phyloP scores from a whole-genome alignment of 2,329 filamentous ascomycete genomes.

The Aureobasidium sp. region DNA sequence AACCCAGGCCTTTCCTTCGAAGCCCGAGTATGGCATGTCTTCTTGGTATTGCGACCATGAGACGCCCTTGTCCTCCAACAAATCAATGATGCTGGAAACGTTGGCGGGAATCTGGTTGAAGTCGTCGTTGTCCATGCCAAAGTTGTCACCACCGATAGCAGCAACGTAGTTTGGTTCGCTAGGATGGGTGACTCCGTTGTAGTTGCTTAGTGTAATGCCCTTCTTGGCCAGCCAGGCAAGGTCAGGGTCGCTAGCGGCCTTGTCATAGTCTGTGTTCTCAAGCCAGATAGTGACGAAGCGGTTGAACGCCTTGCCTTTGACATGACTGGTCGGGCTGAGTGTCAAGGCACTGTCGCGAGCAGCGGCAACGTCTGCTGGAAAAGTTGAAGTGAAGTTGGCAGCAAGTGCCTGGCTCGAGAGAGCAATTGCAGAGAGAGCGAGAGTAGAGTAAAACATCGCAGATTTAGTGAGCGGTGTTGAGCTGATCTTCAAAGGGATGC shows the following conservation, averaged over 20 bases:
- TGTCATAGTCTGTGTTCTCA: slow-evolving; percentile 64
- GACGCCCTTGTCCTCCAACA: slow-evolving; percentile 34
- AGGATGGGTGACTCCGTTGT: slow-evolving; percentile 54
- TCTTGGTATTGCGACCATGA: slow-evolving; percentile 61
- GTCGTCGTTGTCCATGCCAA: slow-evolving; percentile 61
- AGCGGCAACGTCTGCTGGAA: slow-evolving; percentile 41
- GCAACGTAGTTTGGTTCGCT: slow-evolving; percentile 70
- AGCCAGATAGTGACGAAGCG: slow-evolving; percentile 66
- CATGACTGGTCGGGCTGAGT: slow-evolving; percentile 50
- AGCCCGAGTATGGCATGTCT: slow-evolving; percentile 65
- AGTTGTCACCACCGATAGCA: slow-evolving; percentile 60
- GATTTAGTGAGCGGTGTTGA: neutral
- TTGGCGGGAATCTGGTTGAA: slow-evolving; percentile 42
- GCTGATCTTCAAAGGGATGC: neutral
- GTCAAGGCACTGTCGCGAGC: slow-evolving; percentile 54
- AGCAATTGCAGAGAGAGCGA: slow-evolving; percentile 21
- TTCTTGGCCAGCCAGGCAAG: slow-evolving; percentile 48
- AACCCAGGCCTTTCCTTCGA: slow-evolving; percentile 52
- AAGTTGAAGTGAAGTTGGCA: slow-evolving; percentile 41
- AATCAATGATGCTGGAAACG: slow-evolving; percentile 32
- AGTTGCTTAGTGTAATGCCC: slow-evolving; percentile 52
- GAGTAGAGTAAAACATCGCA: slow-evolving; percentile 5
- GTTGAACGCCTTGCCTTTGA: slow-evolving; percentile 64
- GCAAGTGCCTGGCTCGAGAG: slow-evolving; percentile 23
- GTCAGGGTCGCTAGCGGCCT: slow-evolving; percentile 54